Conservation (phyloP, 306 rosid genomes). For the Castanea crenata region DNA sequence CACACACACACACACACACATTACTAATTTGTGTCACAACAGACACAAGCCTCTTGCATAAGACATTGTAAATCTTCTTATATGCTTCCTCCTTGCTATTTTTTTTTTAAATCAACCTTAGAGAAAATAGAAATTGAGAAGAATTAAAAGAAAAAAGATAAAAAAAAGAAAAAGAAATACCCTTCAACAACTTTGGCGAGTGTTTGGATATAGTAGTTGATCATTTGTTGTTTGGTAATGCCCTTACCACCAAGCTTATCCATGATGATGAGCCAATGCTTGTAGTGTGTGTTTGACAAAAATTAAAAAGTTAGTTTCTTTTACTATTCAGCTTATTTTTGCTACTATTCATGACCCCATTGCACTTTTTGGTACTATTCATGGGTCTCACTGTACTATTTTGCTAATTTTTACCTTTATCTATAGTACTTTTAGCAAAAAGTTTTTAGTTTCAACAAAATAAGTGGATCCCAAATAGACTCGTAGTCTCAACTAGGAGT, state of each 20-base stretch:
- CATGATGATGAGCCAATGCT: slow-evolving; percentile 94
- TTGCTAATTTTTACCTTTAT: no score
- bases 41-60: slow-evolving; percentile 56
- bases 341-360: no score
- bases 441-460: no score
- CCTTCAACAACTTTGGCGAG: slow-evolving; percentile 74
- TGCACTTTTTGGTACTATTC: no score
- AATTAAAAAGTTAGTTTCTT: no score
- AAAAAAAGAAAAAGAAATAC: slow-evolving; percentile 17
- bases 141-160: not conserved
- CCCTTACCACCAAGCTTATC: slow-evolving; percentile 88
- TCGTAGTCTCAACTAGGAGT: slow-evolving; percentile 71
- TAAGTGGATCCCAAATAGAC: no score
- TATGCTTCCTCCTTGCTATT: slow-evolving; percentile 82
- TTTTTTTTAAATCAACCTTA: not conserved
- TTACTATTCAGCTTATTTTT: no score
- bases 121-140: not conserved
- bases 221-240: slow-evolving; percentile 77
- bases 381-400: no score
- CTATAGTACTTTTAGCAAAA: no score
- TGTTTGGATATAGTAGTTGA: slow-evolving; percentile 71
- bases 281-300: not conserved
- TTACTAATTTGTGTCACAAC: no score
- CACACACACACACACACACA: no score
- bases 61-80: slow-evolving; percentile 85